Evolutionary conservation across 2,329 filamentous ascomycete species (phyloP).

Genomic region (Trichoderma polysporum): DNA sequence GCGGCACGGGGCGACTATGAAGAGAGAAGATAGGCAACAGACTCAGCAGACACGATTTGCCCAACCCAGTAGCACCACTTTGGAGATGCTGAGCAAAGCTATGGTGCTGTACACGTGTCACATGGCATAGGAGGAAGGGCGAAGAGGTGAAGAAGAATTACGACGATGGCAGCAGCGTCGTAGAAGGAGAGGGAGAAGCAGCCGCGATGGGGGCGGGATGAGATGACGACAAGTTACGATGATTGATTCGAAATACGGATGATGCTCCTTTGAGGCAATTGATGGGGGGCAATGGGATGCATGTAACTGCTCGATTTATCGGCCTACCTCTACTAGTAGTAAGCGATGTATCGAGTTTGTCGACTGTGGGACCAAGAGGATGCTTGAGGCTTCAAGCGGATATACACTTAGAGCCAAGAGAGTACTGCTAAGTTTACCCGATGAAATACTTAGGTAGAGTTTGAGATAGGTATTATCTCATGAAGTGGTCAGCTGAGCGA

Average conservation of each 20-base stretch:
- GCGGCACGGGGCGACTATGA: background rate
- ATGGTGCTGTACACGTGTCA: background rate
- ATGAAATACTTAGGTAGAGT: conserved; percentile 6
- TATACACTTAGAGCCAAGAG: background rate
- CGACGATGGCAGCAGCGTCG: background rate
- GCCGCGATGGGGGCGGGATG: background rate
- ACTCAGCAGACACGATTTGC: background rate
- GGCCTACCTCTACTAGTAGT: background rate
- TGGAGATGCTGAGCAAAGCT: background rate
- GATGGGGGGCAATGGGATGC: background rate
- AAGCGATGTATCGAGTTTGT: background rate
- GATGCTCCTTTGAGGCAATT: background rate
- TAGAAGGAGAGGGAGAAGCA: conserved; percentile 11
- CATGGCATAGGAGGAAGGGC: background rate
- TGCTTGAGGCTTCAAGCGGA: background rate
- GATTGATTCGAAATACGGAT: background rate
- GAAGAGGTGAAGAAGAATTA: background rate
- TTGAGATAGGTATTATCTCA: background rate
- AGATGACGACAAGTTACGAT: conserved; percentile 3
- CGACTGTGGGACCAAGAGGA: background rate
- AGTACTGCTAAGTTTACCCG: conserved; percentile 1
- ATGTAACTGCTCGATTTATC: background rate
- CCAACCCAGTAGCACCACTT: background rate
- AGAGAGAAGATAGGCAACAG: background rate
- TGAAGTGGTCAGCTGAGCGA: background rate